Base-by-base conservation (phyloP, 164 flowering plant species). In the Protea cynaroides region DNA sequence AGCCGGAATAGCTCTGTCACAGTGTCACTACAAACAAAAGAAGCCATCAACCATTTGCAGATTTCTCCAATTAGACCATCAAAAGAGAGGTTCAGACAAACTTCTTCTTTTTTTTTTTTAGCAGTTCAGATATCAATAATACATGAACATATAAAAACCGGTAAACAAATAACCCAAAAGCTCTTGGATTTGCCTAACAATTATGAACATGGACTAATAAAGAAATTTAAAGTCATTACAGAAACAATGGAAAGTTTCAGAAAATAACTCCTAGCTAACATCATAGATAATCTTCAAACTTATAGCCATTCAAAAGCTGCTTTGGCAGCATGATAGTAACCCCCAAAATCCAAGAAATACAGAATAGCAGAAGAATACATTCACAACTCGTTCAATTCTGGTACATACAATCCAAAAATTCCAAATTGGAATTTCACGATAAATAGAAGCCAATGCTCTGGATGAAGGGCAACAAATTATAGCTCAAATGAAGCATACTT, bases 1-100 rank as follows among this genome's bases (percentile, higher is more conserved):
- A 56, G 87, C 62, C 36, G 92, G 98, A 61, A 92, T 81, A 50
- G 80, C 81, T 71, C 89, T 79, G 68, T 83, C 87, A 75, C 98
- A 89, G 81, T 79, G 68, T 83, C 87, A 75, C 98, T 92, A 81
- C 14, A 82, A 76, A 66, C 23, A 25, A 61, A 57, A 51, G 7
- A 54, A 18, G 52, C 17, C 13, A 10, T 8, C 56, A 67, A 60
- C 53, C 22, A 15, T 38, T 13, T 19, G 58, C 25, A 37, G 14
- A 64, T 38, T 37, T 14, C 66, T 54, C 25, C 8, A 7, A 37
- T 15, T 54, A 59, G 34, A 14, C 19, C 60, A 59, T 29, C 15
- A 53, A 44, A 2, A 37, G 15, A 61, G 4, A 19, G 18, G 10
- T 25, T 11, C 15, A 13, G 12, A 8, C n/a, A n/a, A n/a, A n/a